A percentile compares a stretch with the other conserved stretches of the same genome.
Conservation (phyloP, 768 basidiomycete species). For the Scleroderma citrinum region DNA sequence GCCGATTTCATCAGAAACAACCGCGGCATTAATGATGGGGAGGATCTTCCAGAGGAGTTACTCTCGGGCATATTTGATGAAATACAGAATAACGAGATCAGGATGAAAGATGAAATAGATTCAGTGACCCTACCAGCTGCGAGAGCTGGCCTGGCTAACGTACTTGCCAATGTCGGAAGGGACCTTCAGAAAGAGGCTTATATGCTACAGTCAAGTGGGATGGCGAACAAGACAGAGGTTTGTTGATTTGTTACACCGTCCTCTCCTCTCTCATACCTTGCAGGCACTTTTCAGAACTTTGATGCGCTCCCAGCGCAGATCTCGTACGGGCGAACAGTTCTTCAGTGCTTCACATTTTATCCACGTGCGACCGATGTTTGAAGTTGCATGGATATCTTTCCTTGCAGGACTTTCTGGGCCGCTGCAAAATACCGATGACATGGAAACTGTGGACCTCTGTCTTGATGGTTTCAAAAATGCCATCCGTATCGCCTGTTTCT, state of each 20-base stretch:
- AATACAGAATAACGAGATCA: constrained; percentile 87
- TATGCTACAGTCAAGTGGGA: constrained; percentile 89
- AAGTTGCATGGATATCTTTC: constrained; percentile 98
- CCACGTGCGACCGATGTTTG: constrained; percentile 98
- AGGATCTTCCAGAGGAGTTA: constrained; percentile 83
- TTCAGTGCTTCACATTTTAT: constrained; percentile 95
- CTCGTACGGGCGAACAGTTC: constrained; percentile 78
- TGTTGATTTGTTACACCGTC: constrained; percentile 7
- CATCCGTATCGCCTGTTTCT: constrained; percentile 95
- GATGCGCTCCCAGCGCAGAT: constrained; percentile 86
- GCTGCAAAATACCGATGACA: constrained; percentile 90
- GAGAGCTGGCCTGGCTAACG: constrained; percentile 73
- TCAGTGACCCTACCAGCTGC: constrained; percentile 37
- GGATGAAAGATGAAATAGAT: constrained; percentile 98
- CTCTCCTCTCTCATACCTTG: constrained; percentile 7
- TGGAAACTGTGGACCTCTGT: constrained; percentile 87
- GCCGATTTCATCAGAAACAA: constrained; percentile 91
- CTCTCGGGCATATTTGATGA: constrained; percentile 81
- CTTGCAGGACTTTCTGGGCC: constrained; percentile 92
- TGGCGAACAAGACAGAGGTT: constrained; percentile 96
- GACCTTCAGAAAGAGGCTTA: constrained; percentile 97
- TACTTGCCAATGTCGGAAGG: constrained; percentile 83
- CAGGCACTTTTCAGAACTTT: constrained; percentile 90
- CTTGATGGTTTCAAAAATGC: constrained; percentile 95
- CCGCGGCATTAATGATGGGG: constrained; percentile 89